phyloP scores from a whole-genome alignment of 2,329 filamentous ascomycete genomes.

The Botryotinia globosa region DNA sequence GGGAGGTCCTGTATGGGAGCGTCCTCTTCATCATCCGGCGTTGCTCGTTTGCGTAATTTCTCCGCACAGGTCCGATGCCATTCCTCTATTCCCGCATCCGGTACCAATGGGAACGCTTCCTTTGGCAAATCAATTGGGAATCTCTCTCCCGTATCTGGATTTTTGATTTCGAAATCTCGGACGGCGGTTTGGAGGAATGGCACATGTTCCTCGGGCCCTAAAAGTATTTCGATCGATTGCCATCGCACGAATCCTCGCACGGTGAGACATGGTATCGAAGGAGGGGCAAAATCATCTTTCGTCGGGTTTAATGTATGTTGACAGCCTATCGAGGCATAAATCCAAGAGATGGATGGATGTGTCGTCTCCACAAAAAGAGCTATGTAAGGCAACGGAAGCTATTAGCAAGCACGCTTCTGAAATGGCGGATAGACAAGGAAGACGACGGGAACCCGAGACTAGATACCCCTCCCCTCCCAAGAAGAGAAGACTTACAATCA shows the following conservation, averaged over 20 bases:
- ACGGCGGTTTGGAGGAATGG: constrained; percentile 80
- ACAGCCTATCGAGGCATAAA: constrained; percentile 88
- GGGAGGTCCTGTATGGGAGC: constrained; percentile 31
- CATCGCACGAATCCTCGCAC: constrained; percentile 84
- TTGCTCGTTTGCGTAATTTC: constrained; percentile 62
- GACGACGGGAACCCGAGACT: not conserved
- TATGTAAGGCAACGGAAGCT: constrained; percentile 34
- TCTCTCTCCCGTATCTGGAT: constrained; percentile 68
- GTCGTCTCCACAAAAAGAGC: constrained; percentile 76
- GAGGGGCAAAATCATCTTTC: constrained; percentile 65
- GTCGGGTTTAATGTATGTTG: constrained; percentile 81
- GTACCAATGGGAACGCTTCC: constrained; percentile 64
- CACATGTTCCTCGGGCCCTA: constrained; percentile 85
- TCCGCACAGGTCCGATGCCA: constrained; percentile 83
- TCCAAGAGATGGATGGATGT: constrained; percentile 75
- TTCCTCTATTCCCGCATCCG: constrained; percentile 75
- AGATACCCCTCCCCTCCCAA: not conserved
- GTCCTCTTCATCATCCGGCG: constrained; percentile 34
- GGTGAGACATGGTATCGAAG: constrained; percentile 79
- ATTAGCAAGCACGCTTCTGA: constrained; percentile 22
- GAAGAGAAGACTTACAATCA: constrained; percentile 51
- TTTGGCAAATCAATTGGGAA: constrained; percentile 61
- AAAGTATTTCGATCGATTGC: constrained; percentile 86
- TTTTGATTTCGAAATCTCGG: constrained; percentile 69
- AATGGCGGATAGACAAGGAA: constrained; percentile 13